Evolutionary conservation across 352 stramenopile genomes (phyloP).

Genomic region (Thraustochytrium sp.): DNA sequence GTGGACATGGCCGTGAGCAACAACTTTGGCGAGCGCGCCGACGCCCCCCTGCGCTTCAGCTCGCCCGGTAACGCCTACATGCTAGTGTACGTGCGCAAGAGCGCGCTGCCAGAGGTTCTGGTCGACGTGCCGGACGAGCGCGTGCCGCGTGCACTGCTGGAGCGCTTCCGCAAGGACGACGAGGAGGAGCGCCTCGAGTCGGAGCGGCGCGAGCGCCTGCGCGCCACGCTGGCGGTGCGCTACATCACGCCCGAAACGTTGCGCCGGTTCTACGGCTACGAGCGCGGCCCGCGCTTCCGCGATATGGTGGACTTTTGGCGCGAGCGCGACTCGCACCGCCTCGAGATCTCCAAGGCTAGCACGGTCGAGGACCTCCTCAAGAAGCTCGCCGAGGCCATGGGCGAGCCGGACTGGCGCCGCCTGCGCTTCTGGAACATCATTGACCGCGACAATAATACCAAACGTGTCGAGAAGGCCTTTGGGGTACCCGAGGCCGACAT

Average conservation of each 20-base stretch:
- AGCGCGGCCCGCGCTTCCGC: neutral
- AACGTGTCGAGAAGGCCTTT: neutral
- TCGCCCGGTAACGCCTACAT: constrained; percentile 25
- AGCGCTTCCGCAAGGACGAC: constrained; percentile 7
- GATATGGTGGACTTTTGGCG: constrained; percentile 10
- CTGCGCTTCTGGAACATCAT: neutral
- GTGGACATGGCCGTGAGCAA: constrained; percentile 7
- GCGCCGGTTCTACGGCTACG: constrained; percentile 1
- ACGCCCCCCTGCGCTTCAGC: neutral
- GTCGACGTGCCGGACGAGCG: neutral
- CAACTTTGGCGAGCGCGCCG: neutral
- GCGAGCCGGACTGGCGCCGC: neutral
- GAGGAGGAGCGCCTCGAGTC: neutral
- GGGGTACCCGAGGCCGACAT: neutral
- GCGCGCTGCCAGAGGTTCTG: neutral
- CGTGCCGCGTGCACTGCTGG: neutral
- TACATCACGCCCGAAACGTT: neutral
- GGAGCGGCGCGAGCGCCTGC: neutral
- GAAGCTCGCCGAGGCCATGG: neutral
- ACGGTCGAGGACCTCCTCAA: neutral
- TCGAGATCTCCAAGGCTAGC: neutral
- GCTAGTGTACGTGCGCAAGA: constrained; percentile 27
- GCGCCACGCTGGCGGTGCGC: neutral
- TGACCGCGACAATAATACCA: neutral
- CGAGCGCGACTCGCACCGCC: neutral